phyloP scores from a whole-genome alignment of 495 filamentous ascomycete genomes.

The Talaromyces nanjingensis region DNA sequence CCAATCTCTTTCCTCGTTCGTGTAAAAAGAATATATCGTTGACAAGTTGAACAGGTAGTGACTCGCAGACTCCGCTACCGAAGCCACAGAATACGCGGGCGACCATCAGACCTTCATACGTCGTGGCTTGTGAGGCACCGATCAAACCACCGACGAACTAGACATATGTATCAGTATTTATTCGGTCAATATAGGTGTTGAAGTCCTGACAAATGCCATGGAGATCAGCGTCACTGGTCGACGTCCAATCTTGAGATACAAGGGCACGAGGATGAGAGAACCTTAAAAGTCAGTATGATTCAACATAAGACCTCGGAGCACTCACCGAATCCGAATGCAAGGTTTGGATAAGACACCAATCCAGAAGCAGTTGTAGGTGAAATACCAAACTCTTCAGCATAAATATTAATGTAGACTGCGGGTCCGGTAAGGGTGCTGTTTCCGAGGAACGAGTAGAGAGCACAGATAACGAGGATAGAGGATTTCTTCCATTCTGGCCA shows the following conservation, averaged over 20 bases:
- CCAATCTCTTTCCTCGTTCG: constrained; percentile 51
- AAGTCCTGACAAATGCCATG: constrained; percentile 32
- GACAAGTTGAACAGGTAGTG: constrained; percentile 55
- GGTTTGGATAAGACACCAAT: constrained; percentile 54
- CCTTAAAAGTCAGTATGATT: constrained; percentile 20
- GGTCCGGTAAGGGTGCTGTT: constrained; percentile 53
- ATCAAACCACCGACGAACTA: constrained; percentile 53
- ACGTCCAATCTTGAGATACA: constrained; percentile 51
- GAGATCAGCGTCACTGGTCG: constrained; percentile 49
- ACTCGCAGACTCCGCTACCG: constrained; percentile 54
- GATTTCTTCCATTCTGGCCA: constrained; percentile 55
- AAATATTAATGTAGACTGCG: constrained; percentile 53
- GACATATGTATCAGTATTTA: neutral
- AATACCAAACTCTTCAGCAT: constrained; percentile 47
- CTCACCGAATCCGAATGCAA: constrained; percentile 55
- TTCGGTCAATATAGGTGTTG: neutral
- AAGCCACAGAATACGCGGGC: constrained; percentile 49
- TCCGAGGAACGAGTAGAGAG: constrained; percentile 54
- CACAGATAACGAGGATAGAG: constrained; percentile 51
- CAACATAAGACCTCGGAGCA: neutral
- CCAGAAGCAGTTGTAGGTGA: constrained; percentile 43
- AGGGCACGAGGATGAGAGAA: constrained; percentile 50
- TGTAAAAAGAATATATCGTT: constrained; percentile 64
- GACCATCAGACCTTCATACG: constrained; percentile 47
- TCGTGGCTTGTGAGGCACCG: constrained; percentile 44